phyloP scores from a whole-genome alignment of 768 basidiomycete genomes.

The Postia placenta region DNA sequence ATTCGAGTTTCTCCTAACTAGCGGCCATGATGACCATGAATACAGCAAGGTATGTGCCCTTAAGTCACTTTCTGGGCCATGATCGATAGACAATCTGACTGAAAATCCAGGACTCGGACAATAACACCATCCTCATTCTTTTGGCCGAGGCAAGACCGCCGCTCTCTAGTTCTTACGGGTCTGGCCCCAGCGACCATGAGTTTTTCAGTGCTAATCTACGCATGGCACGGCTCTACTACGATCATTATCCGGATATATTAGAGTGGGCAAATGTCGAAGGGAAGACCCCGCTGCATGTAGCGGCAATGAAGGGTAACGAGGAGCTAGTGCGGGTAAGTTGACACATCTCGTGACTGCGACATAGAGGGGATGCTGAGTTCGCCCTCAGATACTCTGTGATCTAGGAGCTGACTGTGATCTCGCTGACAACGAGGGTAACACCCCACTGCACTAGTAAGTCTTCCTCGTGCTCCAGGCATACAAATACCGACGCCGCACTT shows the following conservation, averaged over 20 bases:
- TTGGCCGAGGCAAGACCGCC: constrained; percentile 77
- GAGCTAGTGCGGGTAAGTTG: constrained; percentile 74
- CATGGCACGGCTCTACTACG: constrained; percentile 84
- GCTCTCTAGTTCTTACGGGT: constrained; percentile 37
- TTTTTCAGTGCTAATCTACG: constrained; percentile 67
- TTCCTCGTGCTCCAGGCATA: not conserved
- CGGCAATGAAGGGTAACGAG: constrained; percentile 84
- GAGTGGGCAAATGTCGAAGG: constrained; percentile 93
- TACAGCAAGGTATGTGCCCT: constrained; percentile 74
- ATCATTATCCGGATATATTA: constrained; percentile 79
- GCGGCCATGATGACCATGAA: constrained; percentile 91
- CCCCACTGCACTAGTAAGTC: constrained; percentile 86
- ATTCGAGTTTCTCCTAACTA: constrained; percentile 82
- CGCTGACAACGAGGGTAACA: constrained; percentile 88
- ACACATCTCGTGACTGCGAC: constrained; percentile 10
- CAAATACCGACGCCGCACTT: constrained; percentile 5
- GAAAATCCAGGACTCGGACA: constrained; percentile 75
- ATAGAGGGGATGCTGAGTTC: constrained; percentile 12
- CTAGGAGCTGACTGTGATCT: constrained; percentile 86
- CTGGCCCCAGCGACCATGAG: constrained; percentile 48
- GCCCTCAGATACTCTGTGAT: constrained; percentile 73
- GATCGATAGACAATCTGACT: too few species aligned
- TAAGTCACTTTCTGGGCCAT: too few species aligned
- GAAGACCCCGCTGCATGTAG: constrained; percentile 86
- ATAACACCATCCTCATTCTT: constrained; percentile 89